Percentiles rank a stretch among this genome's conserved stretches.
Evolutionary conservation across 1,284 basidiomycete genomes (phyloP).

Genomic region (Tremellales sp.): DNA sequence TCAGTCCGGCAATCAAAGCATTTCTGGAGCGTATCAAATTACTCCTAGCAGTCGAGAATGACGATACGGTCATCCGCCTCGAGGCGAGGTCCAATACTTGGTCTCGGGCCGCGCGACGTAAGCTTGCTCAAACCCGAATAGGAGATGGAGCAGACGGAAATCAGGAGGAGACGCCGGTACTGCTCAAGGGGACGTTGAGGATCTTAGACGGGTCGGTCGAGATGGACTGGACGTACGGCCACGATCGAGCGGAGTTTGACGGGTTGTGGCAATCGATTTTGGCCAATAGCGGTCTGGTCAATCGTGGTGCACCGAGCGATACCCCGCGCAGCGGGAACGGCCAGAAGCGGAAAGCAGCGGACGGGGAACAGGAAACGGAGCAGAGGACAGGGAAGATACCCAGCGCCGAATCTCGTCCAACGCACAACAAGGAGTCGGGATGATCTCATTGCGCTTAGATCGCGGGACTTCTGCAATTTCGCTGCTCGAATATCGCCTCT

Average conservation of each 20-base stretch:
- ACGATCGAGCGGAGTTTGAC: slow-evolving; percentile 60
- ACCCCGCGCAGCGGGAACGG: no score
- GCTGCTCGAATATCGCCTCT: no score
- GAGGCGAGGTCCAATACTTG: slow-evolving; percentile 62
- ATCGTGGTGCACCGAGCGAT: slow-evolving; percentile 1
- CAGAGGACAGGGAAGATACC: no score
- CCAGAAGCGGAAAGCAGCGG: no score
- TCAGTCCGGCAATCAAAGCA: neutral
- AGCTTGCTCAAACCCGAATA: slow-evolving; percentile 50
- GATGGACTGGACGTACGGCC: slow-evolving; percentile 62
- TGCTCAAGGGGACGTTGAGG: slow-evolving; percentile 33
- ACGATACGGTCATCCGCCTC: no score
- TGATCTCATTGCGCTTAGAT: no score
- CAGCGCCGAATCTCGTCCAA: no score
- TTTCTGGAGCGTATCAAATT: neutral
- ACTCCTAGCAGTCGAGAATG: no score
- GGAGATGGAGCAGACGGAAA: neutral
- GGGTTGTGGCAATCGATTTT: slow-evolving; percentile 62
- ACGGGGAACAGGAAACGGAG: no score
- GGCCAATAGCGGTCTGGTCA: slow-evolving; percentile 43
- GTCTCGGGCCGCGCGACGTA: slow-evolving; percentile 61
- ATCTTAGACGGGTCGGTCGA: slow-evolving; percentile 7
- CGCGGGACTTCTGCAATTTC: no score
- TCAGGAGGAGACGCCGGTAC: slow-evolving; percentile 4
- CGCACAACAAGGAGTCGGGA: no score